Conservation (phyloP, 139 green algal species). For the Chlamydomonas eustigma region DNA sequence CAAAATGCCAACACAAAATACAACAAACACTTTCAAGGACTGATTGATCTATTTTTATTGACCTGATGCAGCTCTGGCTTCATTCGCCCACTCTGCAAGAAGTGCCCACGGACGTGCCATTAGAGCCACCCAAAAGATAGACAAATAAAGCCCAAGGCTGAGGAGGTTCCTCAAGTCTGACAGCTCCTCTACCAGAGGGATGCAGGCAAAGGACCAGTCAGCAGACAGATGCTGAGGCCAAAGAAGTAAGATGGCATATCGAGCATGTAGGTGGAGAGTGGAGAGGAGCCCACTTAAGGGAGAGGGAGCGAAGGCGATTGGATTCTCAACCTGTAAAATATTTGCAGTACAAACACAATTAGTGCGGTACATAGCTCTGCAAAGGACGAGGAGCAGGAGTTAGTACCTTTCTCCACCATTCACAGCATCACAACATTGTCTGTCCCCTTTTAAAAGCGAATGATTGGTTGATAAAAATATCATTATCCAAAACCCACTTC, state of each 20-base stretch:
- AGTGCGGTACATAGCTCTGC: no score
- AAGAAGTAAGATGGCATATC: slow-evolving; percentile 62
- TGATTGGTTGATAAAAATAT: no score
- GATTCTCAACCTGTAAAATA: slow-evolving; percentile 82
- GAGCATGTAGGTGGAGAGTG: slow-evolving; percentile 59
- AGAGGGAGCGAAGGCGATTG: slow-evolving; percentile 58
- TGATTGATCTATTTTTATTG: no score
- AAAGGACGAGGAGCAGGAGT: no score
- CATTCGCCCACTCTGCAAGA: slow-evolving; percentile 14
- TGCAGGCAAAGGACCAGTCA: slow-evolving; percentile 77
- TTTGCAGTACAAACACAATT: no score
- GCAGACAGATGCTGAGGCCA: slow-evolving; percentile 58
- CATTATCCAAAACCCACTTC: no score
- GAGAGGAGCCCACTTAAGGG: slow-evolving; percentile 33
- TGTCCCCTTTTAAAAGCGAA: no score
- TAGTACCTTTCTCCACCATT: no score
- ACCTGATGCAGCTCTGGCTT: no score
- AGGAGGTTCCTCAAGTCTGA: slow-evolving; percentile 50
- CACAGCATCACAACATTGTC: no score
- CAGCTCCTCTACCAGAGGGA: slow-evolving; percentile 46
- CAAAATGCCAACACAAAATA: no score
- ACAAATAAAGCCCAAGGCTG: slow-evolving; percentile 13
- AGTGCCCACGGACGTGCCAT: slow-evolving; percentile 25
- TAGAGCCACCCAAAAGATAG: slow-evolving; percentile 16
- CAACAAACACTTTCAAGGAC: no score